Base-by-base conservation (phyloP, 2,329 filamentous ascomycete genomes). In the Pleoardoris graminearum region DNA sequence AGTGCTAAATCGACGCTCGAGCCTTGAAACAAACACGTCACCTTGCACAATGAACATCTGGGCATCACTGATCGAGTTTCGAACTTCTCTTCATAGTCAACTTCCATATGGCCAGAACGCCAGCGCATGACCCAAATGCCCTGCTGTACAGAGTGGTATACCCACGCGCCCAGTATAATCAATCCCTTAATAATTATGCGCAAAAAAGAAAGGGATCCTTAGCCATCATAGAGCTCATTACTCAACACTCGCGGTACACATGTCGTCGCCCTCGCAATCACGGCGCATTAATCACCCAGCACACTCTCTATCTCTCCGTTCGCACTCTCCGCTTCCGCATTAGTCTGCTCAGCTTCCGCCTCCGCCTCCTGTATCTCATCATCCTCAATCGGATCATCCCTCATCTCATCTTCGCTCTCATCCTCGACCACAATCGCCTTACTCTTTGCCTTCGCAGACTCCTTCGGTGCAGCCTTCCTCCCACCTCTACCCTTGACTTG, bases 401-500 rank as follows among this genome's bases (percentile, higher is more conserved):
- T 17, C n/a, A 36, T 22, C 35, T 68, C 68, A 27, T 71, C 71
- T 14, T 72, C 71, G 33, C 63, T 67, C 25, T 70, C 67, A 33
- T 64, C 55, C 16, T 72, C 70, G 23, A 73, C 54, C 8, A 70
- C 63, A 39, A 66, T 61, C 46, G 69, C 69, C 58, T 67, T 69
- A 39, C 71, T 74, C 63, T 76, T 78, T 7, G 72, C 66, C 64
- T 76, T 79, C 48, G 70, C 50, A 14, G 50, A 47, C 42, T 62
- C 61, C 54, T 68, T 69, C 3, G 38, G 30, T 30, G 19, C 11
- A 21, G 50, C 32, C 17, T 74, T 75, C 32, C 73, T 72, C 32
- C 75, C 72, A 10, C 73, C 59, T 38, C 50, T 65, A 72, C 77
- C 73, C 37, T 68, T 71, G 51, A 74, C 58, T 46, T 79, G 77